A percentile compares a stretch with the other conserved stretches of the same genome.
phyloP scores from a whole-genome alignment of 2,329 filamentous ascomycete species.

The Rhynchosporium agropyri region DNA sequence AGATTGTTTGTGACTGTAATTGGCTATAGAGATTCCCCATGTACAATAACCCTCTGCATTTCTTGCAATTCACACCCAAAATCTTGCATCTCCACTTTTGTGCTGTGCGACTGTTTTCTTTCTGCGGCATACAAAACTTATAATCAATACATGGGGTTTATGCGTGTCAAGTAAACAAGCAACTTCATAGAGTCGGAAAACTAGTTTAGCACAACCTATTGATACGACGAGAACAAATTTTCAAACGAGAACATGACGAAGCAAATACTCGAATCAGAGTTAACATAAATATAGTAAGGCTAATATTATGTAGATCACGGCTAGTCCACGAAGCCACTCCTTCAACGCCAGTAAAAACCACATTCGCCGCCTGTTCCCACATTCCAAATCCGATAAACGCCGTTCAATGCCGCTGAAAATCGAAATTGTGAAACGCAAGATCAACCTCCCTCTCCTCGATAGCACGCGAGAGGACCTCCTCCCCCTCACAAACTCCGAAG shows the following conservation, averaged over 20 bases:
- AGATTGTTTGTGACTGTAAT: slow-evolving; percentile 21
- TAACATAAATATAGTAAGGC: slow-evolving; percentile 7
- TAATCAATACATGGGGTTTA: too few relatives aligned
- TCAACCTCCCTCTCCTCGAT: background rate
- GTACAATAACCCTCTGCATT: slow-evolving; percentile 19
- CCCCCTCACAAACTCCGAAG: background rate
- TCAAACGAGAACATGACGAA: background rate
- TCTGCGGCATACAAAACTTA: background rate
- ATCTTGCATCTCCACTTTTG: slow-evolving; percentile 5
- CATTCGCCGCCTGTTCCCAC: background rate
- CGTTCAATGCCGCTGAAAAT: slow-evolving; percentile 12
- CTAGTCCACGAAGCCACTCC: background rate
- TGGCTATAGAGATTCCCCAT: slow-evolving; percentile 35
- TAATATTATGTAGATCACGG: background rate
- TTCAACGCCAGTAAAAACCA: background rate
- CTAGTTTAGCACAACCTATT: background rate
- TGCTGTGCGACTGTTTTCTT: background rate
- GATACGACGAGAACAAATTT: background rate
- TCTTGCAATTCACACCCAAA: slow-evolving; percentile 2
- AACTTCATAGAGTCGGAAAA: too few relatives aligned
- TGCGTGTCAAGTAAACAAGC: too few relatives aligned
- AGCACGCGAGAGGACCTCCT: background rate
- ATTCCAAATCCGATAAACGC: background rate
- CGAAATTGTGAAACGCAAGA: background rate
- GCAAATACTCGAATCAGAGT: background rate